phyloP scores from a whole-genome alignment of 2,329 filamentous ascomycete genomes.

The Paracamarosporium sp. region DNA sequence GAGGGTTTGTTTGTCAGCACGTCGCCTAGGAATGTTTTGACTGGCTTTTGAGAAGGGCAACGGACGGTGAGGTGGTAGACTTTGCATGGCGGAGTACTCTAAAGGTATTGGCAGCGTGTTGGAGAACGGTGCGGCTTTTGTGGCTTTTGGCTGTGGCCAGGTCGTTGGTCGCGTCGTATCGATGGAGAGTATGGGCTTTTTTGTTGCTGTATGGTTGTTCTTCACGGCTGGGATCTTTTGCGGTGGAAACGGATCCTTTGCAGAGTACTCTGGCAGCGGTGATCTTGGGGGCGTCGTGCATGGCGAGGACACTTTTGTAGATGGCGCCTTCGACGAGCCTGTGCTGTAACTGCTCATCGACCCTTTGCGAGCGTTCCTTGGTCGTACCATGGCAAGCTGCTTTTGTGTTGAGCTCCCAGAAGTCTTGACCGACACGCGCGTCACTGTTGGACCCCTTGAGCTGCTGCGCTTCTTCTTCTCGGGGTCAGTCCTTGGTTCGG shows the following conservation, averaged over 20 bases:
- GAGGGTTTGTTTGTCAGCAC: slow-evolving; percentile 43
- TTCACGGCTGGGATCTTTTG: slow-evolving; percentile 9
- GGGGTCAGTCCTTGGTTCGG: slow-evolving; percentile 13
- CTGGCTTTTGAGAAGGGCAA: slow-evolving; percentile 18
- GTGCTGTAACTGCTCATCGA: slow-evolving; percentile 22
- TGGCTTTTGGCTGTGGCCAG: slow-evolving; percentile 28
- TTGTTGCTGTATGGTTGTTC: slow-evolving; percentile 2
- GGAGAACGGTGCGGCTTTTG: slow-evolving; percentile 13
- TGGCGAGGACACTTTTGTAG: slow-evolving; percentile 27
- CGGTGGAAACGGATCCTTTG: slow-evolving; percentile 19
- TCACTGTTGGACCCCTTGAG: slow-evolving; percentile 35
- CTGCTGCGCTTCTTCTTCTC: slow-evolving; percentile 31
- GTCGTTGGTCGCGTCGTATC: slow-evolving; percentile 29
- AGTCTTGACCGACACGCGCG: slow-evolving; percentile 34
- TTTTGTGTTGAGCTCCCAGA: slow-evolving; percentile 35
- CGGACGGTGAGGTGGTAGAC: slow-evolving; percentile 20
- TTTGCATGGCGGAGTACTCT: slow-evolving; percentile 12
- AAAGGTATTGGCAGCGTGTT: slow-evolving; percentile 7
- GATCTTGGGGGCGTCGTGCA: slow-evolving; percentile 24
- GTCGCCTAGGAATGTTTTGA: slow-evolving; percentile 27
- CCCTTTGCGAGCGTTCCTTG: slow-evolving; percentile 35
- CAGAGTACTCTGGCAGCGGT: slow-evolving; percentile 21
- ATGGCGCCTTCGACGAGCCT: slow-evolving; percentile 27
- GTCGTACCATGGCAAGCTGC: slow-evolving; percentile 46
- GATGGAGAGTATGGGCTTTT: slow-evolving; percentile 30